Evolutionary conservation across 2,329 filamentous ascomycete species (phyloP).

Genomic region (Mycosphaerella arachidis): DNA sequence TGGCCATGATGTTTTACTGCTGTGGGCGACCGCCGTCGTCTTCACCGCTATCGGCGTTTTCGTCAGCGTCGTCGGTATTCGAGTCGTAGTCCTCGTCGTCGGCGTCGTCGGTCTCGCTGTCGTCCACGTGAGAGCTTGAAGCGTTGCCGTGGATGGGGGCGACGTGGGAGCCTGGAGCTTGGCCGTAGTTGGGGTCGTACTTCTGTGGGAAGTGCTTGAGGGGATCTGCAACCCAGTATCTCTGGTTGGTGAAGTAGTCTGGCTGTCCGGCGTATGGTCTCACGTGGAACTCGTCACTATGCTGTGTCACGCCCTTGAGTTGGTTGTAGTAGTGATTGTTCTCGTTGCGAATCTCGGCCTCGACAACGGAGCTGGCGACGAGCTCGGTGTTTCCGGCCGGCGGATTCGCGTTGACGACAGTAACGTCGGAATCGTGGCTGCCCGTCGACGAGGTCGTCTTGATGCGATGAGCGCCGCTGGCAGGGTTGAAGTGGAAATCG

Average conservation of each 20-base stretch:
- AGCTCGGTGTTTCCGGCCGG: not conserved
- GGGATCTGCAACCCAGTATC: not conserved
- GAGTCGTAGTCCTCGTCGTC: not conserved
- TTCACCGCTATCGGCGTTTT: not conserved
- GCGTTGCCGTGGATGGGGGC: not conserved
- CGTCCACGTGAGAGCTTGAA: no score
- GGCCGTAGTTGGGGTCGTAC: not conserved
- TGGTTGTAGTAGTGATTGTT: not conserved
- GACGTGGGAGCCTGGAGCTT: not conserved
- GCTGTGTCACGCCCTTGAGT: not conserved
- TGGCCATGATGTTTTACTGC: constrained; percentile 21
- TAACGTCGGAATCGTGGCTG: not conserved
- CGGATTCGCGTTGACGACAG: not conserved
- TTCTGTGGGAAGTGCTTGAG: not conserved
- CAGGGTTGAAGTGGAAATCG: not conserved
- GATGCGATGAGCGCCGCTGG: not conserved
- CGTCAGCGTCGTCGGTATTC: not conserved
- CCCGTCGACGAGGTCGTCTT: not conserved
- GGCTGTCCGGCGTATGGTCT: not conserved
- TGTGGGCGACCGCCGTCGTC: not conserved
- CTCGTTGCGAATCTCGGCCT: not conserved
- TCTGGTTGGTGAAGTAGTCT: not conserved
- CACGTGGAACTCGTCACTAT: not conserved
- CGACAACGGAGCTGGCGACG: not conserved
- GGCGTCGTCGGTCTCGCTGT: not conserved